Evolutionary conservation across 371 early-diverging fungal species (phyloP), one percentile per base, ranked within the genome.

Genomic region (Mortierella sp.): DNA sequence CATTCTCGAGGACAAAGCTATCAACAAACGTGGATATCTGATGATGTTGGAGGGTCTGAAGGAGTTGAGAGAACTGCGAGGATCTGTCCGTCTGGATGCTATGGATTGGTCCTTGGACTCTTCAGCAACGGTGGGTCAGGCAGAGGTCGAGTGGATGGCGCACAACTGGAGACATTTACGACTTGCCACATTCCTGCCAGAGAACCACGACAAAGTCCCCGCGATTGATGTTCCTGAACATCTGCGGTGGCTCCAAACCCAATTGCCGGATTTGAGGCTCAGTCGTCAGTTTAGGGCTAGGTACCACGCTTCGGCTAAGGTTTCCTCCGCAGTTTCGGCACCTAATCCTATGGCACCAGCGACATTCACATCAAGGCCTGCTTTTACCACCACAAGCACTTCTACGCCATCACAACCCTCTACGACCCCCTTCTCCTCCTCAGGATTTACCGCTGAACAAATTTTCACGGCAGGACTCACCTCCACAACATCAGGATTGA

Each of bases 121-220:
- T 18, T 35, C 21, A 16, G 46, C 43, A 3, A 46, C 16, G 71
- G 21, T 71, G 24, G 71, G 71, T 14, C 44, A 71, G 27, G 38
- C 27, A n/a, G 71, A 71, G 29, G 71, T 24, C 3, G 71, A 71
- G 43, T 71, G 71, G 71, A 71, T 71, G 18, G 71, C 44, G 3
- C 16, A 3, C 5, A 24, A 71, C 16, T 71, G 71, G 71, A 43
- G 2, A 71, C 27, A 44, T 6, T 16, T 71, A 24, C 12, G 29
- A 43, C 21, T 71, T 2, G 71, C 29, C 27, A 29, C 43, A 29
- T 44, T 71, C 12, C 16, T 71, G 29, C 43, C 27, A 43, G 71
- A 71, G 27, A 46, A 46, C 46, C 46, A 71, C 46, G 71, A 43
- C 71, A 71, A 46, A 43, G 8, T 14, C 27, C 71, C 71, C 16